Evolutionary conservation across 2,329 filamentous ascomycete genomes (phyloP).

Genomic region (Balansia obtecta): DNA sequence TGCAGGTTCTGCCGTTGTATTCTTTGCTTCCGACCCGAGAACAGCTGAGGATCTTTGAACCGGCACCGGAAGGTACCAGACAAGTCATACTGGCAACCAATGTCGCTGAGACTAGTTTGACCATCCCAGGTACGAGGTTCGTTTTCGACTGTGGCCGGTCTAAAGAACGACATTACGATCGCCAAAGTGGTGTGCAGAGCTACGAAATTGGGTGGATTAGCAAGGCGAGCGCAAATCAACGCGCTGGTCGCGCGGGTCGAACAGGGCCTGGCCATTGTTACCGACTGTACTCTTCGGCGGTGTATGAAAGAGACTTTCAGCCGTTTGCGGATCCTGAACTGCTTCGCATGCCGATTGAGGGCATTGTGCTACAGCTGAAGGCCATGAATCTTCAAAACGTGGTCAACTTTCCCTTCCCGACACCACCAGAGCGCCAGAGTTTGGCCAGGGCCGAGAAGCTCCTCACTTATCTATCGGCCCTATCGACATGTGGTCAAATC

Average conservation of each 20-base stretch:
- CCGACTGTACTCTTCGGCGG: slow-evolving; percentile 82
- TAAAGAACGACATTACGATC: slow-evolving; percentile 85
- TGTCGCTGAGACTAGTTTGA: slow-evolving; percentile 92
- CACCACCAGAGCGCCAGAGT: slow-evolving; percentile 65
- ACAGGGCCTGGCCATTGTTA: slow-evolving; percentile 96
- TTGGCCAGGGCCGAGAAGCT: slow-evolving; percentile 77
- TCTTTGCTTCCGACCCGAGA: slow-evolving; percentile 84
- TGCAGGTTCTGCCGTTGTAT: slow-evolving; percentile 88
- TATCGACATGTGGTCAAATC: slow-evolving; percentile 59
- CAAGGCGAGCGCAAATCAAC: slow-evolving; percentile 87
- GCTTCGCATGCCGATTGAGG: slow-evolving; percentile 81
- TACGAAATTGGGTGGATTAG: slow-evolving; percentile 96
- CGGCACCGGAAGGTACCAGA: slow-evolving; percentile 68
- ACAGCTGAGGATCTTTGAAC: slow-evolving; percentile 81
- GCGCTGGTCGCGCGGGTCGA: slow-evolving; percentile 85
- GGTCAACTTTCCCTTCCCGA: slow-evolving; percentile 92
- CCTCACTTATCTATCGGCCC: slow-evolving; percentile 71
- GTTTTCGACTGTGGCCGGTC: slow-evolving; percentile 90
- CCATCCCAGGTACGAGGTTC: slow-evolving; percentile 88
- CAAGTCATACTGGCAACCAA: slow-evolving; percentile 90
- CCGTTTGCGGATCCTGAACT: slow-evolving; percentile 84
- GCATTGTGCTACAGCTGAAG: slow-evolving; percentile 86
- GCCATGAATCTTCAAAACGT: slow-evolving; percentile 86
- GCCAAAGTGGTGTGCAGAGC: slow-evolving; percentile 82
- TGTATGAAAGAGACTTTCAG: slow-evolving; percentile 81